Base-by-base conservation (phyloP, 768 basidiomycete species). In the Termitomyces sp. region DNA sequence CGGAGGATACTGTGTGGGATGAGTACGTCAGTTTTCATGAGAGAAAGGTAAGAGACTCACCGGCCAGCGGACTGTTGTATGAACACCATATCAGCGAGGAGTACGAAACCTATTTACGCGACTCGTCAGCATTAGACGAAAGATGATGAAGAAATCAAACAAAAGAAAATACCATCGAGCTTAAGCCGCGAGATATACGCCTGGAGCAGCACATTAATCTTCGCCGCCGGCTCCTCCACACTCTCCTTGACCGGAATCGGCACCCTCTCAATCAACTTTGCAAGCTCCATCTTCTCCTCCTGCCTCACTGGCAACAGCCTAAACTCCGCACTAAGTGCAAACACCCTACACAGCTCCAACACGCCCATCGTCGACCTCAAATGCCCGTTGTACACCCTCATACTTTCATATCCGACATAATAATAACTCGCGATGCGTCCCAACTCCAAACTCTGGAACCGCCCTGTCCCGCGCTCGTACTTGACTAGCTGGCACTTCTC, bases 201-300 rank as follows among this genome's bases (percentile, higher is more conserved):
- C 66, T 99, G 96, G 1, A 99, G 75, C 0, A 98, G 78, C 2
- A 98, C 96, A 63, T 98, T 98, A 70, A 98, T 94, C 74, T 99
- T 99, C 8, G 97, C 91, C 0, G 94, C 89, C 0, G 94, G 93
- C 64, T 99, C 96, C 57, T 99, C 96, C 5, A 96, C 93, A 50
- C 85, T 80, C 71, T 99, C 97, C 72, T 98, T 98, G 63, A 98
- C 89, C 0, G 97, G 97, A 44, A 99, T 94, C 1, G 96, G 96
- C 0, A 98, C 96, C 1, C 94, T 82, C 66, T 99, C 96, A 44
- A 98, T 75, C 8, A 98, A 76, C 66, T 95, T 95, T 5, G 85
- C 81, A 15, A 97, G 78, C 65, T 98, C 95, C 4, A 95, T 78
- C 67, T 96, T 97, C 71, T 94, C 91, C 73, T 72, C 35, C 37